Base-by-base conservation (phyloP, 2,329 filamentous ascomycete species). In the Colletotrichum ledebouriae region DNA sequence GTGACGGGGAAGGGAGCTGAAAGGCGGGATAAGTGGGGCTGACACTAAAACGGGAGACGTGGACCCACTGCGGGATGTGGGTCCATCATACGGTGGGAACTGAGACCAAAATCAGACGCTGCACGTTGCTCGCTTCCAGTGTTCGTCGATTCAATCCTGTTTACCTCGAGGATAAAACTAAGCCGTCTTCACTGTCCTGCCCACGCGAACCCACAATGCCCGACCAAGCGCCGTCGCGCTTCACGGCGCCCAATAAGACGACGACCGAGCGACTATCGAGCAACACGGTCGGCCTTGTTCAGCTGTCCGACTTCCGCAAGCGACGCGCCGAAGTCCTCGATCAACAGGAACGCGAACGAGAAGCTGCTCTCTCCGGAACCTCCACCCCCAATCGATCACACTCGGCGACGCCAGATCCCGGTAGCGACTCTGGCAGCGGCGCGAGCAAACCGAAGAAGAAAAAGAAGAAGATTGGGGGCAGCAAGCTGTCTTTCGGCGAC, bases 271-370 rank as follows among this genome's bases (percentile, higher is more conserved):
- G 94, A 13, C 86, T 97, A 55, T 95, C 95, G 69, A 93, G 89
- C 61, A 90, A 94, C 75, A 97, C 94, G 0, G 94, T 98, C 72
- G 96, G 96, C 46, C 90, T 99, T 3, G 95, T 98, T 60, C 89
- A 93, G 66, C 90, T 98, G 49, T 94, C 93, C 72, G 96, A 98
- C 77, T 98, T 97, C 79, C 94, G 95, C 79, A 98, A 99, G 82
- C 90, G 96, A 68, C 93, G 95, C 79, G 94, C 94, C 73, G 94
- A 98, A 80, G 93, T 94, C n/a, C 84, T 97, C 55, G 95, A 98
- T 78, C 90, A 93, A 76, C 95, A 96, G 76, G 93, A 96, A 76
- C 89, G 92, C 75, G 93, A 96, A 75, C 89, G 90, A 75, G 91
- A 93, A 72, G 86, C 84, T 46, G 83, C 87, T 29, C 76, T 86